Evolutionary conservation across 2,329 filamentous ascomycete genomes (phyloP).

Genomic region (Venturia carpophila): DNA sequence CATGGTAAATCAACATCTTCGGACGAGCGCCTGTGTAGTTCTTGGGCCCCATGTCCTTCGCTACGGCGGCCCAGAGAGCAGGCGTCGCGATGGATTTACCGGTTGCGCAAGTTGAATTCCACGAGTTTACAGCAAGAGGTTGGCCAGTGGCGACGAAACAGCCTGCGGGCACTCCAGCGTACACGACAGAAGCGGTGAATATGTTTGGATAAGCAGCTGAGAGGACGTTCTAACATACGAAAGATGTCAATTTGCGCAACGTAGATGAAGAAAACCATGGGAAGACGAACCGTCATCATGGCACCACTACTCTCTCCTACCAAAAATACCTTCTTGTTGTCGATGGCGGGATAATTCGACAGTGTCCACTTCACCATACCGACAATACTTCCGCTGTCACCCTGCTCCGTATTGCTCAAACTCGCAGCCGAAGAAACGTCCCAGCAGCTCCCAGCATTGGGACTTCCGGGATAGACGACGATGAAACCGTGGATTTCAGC

Average conservation of each 20-base stretch:
- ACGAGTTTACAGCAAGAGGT: not conserved
- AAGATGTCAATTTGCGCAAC: not conserved
- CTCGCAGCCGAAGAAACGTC: constrained; percentile 45
- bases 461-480: constrained; percentile 46
- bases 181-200: constrained; percentile 41
- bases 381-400: constrained; percentile 44
- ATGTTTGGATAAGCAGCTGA: constrained; percentile 42
- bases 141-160: constrained; percentile 32
- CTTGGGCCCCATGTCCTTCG: constrained; percentile 29
- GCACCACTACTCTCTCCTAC: constrained; percentile 43
- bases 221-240: constrained; percentile 31
- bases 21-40: constrained; percentile 31
- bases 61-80: constrained; percentile 29
- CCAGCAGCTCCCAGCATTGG: constrained; percentile 44
- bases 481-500: constrained; percentile 48
- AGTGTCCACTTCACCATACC: constrained; percentile 49
- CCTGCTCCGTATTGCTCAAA: constrained; percentile 46
- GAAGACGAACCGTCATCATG: constrained; percentile 39
- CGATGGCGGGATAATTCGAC: constrained; percentile 37
- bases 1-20: constrained; percentile 32
- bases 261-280: not conserved
- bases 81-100: constrained; percentile 21
- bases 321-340: constrained; percentile 42
- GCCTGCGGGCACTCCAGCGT: constrained; percentile 44
- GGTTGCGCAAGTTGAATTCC: constrained; percentile 24